phyloP scores from a whole-genome alignment of 2,329 filamentous ascomycete species.

The Talaromyces amestolkiae region DNA sequence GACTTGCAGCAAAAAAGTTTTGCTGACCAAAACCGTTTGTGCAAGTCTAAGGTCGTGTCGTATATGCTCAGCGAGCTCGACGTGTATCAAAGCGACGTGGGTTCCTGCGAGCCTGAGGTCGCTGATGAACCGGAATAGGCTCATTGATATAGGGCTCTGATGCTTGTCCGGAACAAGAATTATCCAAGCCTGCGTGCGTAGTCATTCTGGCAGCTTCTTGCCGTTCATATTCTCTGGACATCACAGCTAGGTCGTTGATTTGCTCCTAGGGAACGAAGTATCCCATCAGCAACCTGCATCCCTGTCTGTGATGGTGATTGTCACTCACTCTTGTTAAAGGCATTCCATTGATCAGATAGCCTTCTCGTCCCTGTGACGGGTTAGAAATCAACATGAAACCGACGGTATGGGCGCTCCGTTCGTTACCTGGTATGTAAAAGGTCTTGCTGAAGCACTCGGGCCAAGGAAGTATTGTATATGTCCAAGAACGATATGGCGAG shows the following conservation, averaged over 20 bases:
- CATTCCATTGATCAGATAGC: slow-evolving; percentile 48
- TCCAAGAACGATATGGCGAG: slow-evolving; percentile 48
- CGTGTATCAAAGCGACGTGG: slow-evolving; percentile 28
- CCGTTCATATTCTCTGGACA: slow-evolving; percentile 49
- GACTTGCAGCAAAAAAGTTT: not conserved
- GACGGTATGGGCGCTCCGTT: not conserved
- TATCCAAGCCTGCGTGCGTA: slow-evolving; percentile 26
- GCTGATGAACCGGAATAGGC: slow-evolving; percentile 38
- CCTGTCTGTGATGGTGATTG: slow-evolving; percentile 1
- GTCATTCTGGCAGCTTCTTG: slow-evolving; percentile 48
- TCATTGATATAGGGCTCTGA: slow-evolving; percentile 45
- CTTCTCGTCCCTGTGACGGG: slow-evolving; percentile 45
- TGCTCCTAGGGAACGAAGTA: slow-evolving; percentile 39
- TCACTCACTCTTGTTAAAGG: slow-evolving; percentile 46
- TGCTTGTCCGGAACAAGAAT: slow-evolving; percentile 21
- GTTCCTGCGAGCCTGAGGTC: slow-evolving; percentile 29
- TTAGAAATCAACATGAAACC: slow-evolving; percentile 18
- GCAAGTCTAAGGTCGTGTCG: not conserved
- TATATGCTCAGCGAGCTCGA: slow-evolving; percentile 19
- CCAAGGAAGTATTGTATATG: slow-evolving; percentile 51
- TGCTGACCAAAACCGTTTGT: not conserved
- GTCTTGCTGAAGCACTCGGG: slow-evolving; percentile 46
- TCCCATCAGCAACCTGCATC: slow-evolving; percentile 15
- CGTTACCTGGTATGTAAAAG: slow-evolving; percentile 48
- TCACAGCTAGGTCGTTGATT: slow-evolving; percentile 49